Evolutionary conservation across 2,329 filamentous ascomycete species (phyloP).

Genomic region (Colletotrichum aenigma): DNA sequence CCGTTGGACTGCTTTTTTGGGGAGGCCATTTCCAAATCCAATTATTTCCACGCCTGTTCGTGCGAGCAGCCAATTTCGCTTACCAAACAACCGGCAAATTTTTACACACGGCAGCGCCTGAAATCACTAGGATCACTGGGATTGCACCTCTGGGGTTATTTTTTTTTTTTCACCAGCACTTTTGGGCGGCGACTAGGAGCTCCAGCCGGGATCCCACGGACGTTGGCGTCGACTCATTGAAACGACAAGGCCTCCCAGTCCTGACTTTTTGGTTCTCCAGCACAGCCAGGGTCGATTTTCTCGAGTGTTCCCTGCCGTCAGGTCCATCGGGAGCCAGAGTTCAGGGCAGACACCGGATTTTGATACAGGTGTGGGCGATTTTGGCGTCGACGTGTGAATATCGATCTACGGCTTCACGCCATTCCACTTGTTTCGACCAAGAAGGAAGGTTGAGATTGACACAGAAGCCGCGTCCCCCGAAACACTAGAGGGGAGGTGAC

Average conservation of each 20-base stretch:
- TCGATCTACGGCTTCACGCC: background rate
- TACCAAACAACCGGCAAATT: slow-evolving; percentile 9
- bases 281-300: background rate
- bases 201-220: slow-evolving; percentile 12
- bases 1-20: slow-evolving; percentile 1
- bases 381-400: background rate
- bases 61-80: slow-evolving; percentile 18
- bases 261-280: background rate
- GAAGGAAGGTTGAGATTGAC: background rate
- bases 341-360: background rate
- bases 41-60: slow-evolving; percentile 6
- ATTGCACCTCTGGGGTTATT: background rate
- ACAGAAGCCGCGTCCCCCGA: background rate
- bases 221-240: slow-evolving; percentile 14
- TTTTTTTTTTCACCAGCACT: background rate
- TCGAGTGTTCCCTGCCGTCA: background rate
- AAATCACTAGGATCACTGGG: background rate
- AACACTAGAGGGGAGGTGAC: background rate
- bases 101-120: slow-evolving; percentile 12
- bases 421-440: background rate
- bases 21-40: slow-evolving; percentile 9
- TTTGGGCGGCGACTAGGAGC: slow-evolving; percentile 14
- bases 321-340: background rate
- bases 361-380: slow-evolving; percentile 2
- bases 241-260: slow-evolving; percentile 13